Evolutionary conservation across 1,139 yeast genomes (phyloP).

Genomic region (Yamadazyma atlantica): DNA sequence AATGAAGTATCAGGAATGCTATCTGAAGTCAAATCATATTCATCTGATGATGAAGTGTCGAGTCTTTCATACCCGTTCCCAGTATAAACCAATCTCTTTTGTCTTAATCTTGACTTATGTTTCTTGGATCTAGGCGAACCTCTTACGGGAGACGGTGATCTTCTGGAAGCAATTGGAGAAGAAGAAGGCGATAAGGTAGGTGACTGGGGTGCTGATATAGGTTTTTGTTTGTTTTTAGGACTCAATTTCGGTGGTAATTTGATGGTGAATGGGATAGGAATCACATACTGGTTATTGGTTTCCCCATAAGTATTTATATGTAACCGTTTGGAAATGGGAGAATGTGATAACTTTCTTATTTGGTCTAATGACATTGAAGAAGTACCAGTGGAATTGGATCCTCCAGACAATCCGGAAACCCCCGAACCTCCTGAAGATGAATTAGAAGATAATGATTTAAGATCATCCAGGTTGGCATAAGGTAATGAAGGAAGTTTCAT

Average conservation of each 20-base stretch:
- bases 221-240: slow-evolving; percentile 19
- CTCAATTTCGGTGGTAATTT: slow-evolving; percentile 45
- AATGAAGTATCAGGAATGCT: slow-evolving; percentile 1
- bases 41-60: slow-evolving; percentile 28
- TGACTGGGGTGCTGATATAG: background rate
- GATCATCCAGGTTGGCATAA: slow-evolving; percentile 16
- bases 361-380: slow-evolving; percentile 20
- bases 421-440: slow-evolving; percentile 9
- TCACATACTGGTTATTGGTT: slow-evolving; percentile 26
- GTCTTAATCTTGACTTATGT: slow-evolving; percentile 12
- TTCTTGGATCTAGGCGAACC: slow-evolving; percentile 11
- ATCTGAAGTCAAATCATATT: slow-evolving; percentile 4
- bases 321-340: slow-evolving; percentile 38
- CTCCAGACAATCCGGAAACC: slow-evolving; percentile 1
- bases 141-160: slow-evolving; percentile 16
- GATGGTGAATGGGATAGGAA: slow-evolving; percentile 47
- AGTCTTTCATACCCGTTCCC: slow-evolving; percentile 39
- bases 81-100: slow-evolving; percentile 35
- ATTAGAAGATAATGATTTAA: slow-evolving; percentile 14
- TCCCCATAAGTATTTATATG: slow-evolving; percentile 33
- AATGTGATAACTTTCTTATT: slow-evolving; percentile 31
- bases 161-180: slow-evolving; percentile 1
- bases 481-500: slow-evolving; percentile 26
- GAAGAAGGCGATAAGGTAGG: background rate
- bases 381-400: slow-evolving; percentile 4